Base-by-base conservation (phyloP, 345 rosid genomes). In the Kernera saxatilis region DNA sequence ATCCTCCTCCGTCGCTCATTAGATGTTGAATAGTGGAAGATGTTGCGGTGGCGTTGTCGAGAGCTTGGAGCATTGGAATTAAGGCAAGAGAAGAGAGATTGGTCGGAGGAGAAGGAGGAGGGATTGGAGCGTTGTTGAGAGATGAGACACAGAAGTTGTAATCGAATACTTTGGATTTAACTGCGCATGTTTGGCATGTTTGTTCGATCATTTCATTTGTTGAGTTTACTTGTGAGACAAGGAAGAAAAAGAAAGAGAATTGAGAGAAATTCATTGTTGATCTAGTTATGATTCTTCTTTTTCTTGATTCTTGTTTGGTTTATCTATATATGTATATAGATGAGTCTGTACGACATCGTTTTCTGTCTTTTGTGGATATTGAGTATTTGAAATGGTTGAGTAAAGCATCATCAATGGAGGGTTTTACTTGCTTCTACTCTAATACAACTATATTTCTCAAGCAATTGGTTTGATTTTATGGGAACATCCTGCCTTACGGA, bases 11-110 rank as follows among this genome's bases (percentile, higher is more conserved):
- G 8, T 53, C 39, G 21, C 25, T 75, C 70, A 83, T 29, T 32
- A 81, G 64, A 51, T 67, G 74, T 9, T 68, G 78, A 2, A 86
- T 79, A 53, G 36, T 77, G 8, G 87, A 78, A 70, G 81, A 17
- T 1, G 86, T 78, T 67, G 45, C 71, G 12, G 87, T 83, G 5
- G 87, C 88, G 41, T 87, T 84, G 64, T 82, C 78, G 9, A 86
- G 72, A 19, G 88, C 88, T 21, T 84, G 81, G 49, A 83, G 88
- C 85, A 86, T 79, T 27, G 86, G 81, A 40, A 82, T 60, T 17
- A 87, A 33, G 4, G 69, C 86, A 14, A 86, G 80, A 44, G 85
- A 85, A 45, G 82, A 74, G n/a, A 83, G 77, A 76, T 83, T 79
- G n/a, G 83, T 74, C 30, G 62, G 61, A 13, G 57, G 82, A 37